Evolutionary conservation across 1,284 basidiomycete species (phyloP).

Genomic region (Xanthoconium separans): DNA sequence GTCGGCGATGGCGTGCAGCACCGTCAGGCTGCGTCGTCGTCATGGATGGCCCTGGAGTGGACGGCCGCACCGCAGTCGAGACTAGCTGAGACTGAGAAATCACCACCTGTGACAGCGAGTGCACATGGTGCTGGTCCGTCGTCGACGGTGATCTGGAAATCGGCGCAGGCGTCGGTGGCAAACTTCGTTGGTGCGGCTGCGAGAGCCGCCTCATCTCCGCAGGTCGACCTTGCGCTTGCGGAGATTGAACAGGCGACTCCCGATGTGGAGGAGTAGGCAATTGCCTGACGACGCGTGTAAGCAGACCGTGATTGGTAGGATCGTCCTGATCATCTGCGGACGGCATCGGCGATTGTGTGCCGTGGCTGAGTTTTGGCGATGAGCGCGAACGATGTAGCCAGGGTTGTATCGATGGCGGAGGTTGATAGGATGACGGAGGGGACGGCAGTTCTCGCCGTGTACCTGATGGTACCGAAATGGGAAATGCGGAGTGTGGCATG

Average conservation of each 20-base stretch:
- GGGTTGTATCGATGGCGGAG: constrained; percentile 28
- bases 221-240: constrained; percentile 12
- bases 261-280: constrained; percentile 28
- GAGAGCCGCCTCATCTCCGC: constrained; percentile 19
- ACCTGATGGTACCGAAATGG: constrained; percentile 15
- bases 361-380: constrained; percentile 28
- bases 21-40: constrained; percentile 7
- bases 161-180: constrained; percentile 26
- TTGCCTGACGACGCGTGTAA: constrained; percentile 29
- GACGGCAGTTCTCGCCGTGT: constrained; percentile 30
- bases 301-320: constrained; percentile 10
- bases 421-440: constrained; percentile 33
- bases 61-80: constrained; percentile 8
- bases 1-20: constrained; percentile 9
- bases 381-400: constrained; percentile 34
- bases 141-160: constrained; percentile 21
- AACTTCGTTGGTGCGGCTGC: constrained; percentile 26
- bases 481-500: constrained; percentile 25
- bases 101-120: constrained; percentile 21
- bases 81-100: neutral
- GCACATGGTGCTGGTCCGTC: constrained; percentile 19
- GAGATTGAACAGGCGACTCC: constrained; percentile 9
- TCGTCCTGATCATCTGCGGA: constrained; percentile 24
- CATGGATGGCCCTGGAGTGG: constrained; percentile 17
- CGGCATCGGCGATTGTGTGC: constrained; percentile 13